Percentiles rank a stretch among this genome's conserved stretches.
phyloP scores from a whole-genome alignment of 2,329 filamentous ascomycete species.

The Alternaria postmessia region DNA sequence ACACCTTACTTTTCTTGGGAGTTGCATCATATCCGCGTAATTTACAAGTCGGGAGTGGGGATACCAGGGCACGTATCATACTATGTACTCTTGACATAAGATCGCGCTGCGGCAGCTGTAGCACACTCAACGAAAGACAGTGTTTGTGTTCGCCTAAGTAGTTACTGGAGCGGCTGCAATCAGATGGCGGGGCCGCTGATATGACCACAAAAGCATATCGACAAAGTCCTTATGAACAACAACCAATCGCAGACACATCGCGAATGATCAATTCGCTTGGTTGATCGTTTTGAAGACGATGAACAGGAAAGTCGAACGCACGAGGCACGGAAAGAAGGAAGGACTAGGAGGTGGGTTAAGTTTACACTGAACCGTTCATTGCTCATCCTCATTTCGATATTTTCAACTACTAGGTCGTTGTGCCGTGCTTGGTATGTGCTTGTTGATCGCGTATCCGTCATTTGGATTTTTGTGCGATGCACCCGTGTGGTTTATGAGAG shows the following conservation, averaged over 20 bases:
- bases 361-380: not conserved
- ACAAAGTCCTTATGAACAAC: too few relatives aligned
- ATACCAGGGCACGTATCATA: not conserved
- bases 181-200: too few relatives aligned
- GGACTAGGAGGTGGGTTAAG: not conserved
- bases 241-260: too few relatives aligned
- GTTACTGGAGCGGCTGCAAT: too few relatives aligned
- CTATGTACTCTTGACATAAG: too few relatives aligned
- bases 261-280: not conserved
- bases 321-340: not conserved
- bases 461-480: not conserved
- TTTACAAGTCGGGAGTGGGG: not conserved
- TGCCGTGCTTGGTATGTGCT: not conserved
- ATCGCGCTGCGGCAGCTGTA: too few relatives aligned
- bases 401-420: not conserved
- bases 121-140: too few relatives aligned
- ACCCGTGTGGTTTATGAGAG: not conserved
- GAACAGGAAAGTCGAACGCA: not conserved
- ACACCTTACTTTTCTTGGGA: not conserved
- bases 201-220: too few relatives aligned
- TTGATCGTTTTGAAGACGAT: not conserved
- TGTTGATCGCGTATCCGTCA: not conserved
- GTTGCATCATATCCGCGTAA: not conserved
- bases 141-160: too few relatives aligned
- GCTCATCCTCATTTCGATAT: not conserved